Evolutionary conservation across 768 basidiomycete genomes (phyloP).

Genomic region (Serpula lacrymans): DNA sequence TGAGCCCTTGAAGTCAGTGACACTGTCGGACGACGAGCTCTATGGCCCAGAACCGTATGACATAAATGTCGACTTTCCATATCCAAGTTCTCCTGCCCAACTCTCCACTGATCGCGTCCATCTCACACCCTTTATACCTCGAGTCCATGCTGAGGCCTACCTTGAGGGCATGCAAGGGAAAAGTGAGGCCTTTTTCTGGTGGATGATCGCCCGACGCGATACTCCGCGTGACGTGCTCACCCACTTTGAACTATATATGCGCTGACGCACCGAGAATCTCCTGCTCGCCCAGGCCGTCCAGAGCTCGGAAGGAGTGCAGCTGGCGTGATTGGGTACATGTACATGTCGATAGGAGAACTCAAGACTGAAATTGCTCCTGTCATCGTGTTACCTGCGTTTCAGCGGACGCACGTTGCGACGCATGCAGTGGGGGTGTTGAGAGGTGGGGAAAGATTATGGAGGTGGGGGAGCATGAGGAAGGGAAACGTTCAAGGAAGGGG

Average conservation of each 20-base stretch:
- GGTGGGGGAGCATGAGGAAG: slow-evolving; percentile 21
- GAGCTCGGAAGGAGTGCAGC: no score
- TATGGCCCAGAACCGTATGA: slow-evolving; percentile 28
- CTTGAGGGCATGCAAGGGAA: no score
- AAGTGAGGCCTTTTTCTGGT: no score
- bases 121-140: slow-evolving; percentile 21
- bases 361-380: slow-evolving; percentile 31
- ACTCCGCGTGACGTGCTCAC: no score
- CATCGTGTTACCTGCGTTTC: slow-evolving; percentile 33
- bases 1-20: no score
- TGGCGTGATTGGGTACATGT: not conserved
- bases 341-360: slow-evolving; percentile 6
- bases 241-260: no score
- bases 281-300: no score
- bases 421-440: slow-evolving; percentile 32
- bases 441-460: slow-evolving; percentile 37
- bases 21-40: no score
- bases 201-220: no score
- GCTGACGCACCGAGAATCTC: no score
- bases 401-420: slow-evolving; percentile 39
- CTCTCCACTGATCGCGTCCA: slow-evolving; percentile 11
- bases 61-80: slow-evolving; percentile 32
- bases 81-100: slow-evolving; percentile 11
- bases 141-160: slow-evolving; percentile 14
- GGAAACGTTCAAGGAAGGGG: slow-evolving; percentile 20